These are phyloP conservation scores for Akebia trifoliata DNA, from an alignment of 164 flowering plant genomes.

Conservation along the genomic window DNA sequence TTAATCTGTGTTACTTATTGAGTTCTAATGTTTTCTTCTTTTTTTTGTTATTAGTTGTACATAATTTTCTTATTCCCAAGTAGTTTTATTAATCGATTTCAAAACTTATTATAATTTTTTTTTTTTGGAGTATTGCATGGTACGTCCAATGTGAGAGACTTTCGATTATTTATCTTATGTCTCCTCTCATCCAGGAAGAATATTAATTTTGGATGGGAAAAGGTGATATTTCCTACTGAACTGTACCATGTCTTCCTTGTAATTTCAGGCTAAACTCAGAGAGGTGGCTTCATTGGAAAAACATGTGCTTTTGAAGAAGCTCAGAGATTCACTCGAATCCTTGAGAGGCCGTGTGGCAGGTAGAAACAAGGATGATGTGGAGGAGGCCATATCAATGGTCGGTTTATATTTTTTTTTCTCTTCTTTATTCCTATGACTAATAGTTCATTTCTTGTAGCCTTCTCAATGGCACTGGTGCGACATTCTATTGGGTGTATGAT, in stretches of 20 bases:
- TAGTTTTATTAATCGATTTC: not conserved
- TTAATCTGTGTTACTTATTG: too few relatives aligned
- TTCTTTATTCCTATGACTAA: too few relatives aligned
- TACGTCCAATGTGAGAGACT: too few relatives aligned
- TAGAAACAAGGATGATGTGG: conserved; percentile 82
- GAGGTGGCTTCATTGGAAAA: conserved; percentile 88
- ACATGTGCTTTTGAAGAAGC: conserved; percentile 91
- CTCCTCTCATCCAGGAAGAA: too few relatives aligned
- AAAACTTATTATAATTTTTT: too few relatives aligned
- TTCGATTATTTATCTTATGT: too few relatives aligned
- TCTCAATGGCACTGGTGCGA: too few relatives aligned
- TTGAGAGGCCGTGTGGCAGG: conserved; percentile 87
- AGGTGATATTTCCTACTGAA: too few relatives aligned
- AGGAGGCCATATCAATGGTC: conserved; percentile 94
- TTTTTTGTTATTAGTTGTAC: not conserved
- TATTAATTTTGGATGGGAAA: too few relatives aligned
- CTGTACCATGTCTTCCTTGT: too few relatives aligned
- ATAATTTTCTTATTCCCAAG: not conserved
- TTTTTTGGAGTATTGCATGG: too few relatives aligned
- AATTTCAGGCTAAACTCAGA: conserved; percentile 68
- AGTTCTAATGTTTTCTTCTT: not conserved
- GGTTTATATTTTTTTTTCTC: conserved; percentile 17
- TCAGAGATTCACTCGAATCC: conserved; percentile 89
- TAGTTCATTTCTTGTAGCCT: too few relatives aligned
- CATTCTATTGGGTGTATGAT: conserved; percentile 1